Percentiles rank a stretch among this genome's conserved stretches.
Conservation (phyloP, 1,139 yeast species). For the Lodderomyces beijingensis region DNA sequence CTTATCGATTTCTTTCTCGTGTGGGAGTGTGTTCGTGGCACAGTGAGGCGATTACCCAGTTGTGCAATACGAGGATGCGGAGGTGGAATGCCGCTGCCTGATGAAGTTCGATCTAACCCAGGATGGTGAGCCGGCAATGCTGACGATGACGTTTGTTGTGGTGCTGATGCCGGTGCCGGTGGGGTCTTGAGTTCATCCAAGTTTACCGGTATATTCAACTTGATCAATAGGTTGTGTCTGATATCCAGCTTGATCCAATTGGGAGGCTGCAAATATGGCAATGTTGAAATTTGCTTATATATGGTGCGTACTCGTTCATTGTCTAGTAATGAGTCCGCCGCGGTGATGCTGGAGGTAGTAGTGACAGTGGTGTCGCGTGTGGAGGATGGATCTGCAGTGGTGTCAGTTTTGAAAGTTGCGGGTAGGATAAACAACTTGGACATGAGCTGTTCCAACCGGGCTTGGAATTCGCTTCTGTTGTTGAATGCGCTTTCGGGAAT, state of each 20-base stretch:
- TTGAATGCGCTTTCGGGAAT: slow-evolving; percentile 3
- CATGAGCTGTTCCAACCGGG: slow-evolving; percentile 18
- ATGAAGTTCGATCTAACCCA: neutral
- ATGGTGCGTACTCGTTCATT: slow-evolving; percentile 26
- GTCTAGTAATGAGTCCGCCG: slow-evolving; percentile 13
- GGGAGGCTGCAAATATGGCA: slow-evolving; percentile 45
- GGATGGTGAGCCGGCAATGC: neutral
- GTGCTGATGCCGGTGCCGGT: slow-evolving; percentile 1
- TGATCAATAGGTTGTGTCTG: slow-evolving; percentile 51
- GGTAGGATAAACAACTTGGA: slow-evolving; percentile 18
- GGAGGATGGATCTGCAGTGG: neutral
- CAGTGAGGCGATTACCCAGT: neutral
- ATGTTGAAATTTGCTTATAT: slow-evolving; percentile 30
- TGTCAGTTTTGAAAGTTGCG: neutral
- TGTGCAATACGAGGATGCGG: neutral
- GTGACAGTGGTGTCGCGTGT: neutral
- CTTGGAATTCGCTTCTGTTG: slow-evolving; percentile 3
- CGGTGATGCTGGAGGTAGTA: neutral
- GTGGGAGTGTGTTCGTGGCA: slow-evolving; percentile 1
- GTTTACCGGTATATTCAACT: slow-evolving; percentile 58
- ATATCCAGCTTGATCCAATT: slow-evolving; percentile 59
- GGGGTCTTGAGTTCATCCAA: slow-evolving; percentile 41
- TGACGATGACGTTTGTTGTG: slow-evolving; percentile 1
- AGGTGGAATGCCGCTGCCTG: neutral
- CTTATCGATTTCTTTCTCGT: slow-evolving; percentile 21